Conservation (phyloP, 202 grass and related monocot species). For the Saccharum hybrid region DNA sequence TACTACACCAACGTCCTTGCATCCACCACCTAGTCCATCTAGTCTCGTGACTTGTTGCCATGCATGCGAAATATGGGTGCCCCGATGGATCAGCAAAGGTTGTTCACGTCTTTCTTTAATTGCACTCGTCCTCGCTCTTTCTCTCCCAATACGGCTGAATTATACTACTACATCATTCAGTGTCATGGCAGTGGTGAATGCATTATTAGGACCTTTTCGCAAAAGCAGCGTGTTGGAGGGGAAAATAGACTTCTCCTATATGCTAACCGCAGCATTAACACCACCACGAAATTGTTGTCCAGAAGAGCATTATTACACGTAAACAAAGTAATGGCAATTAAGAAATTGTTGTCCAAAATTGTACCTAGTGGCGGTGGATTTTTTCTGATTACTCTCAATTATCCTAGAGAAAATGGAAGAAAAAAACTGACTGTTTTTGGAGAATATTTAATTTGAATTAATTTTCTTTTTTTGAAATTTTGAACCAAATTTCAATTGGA, state of each 20-base stretch:
- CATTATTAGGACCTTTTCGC: slow-evolving; percentile 4
- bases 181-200: neutral
- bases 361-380: no score
- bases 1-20: neutral
- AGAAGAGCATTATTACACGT: neutral
- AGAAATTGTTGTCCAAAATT: neutral
- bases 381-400: no score
- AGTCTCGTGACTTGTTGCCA: neutral
- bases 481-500: no score
- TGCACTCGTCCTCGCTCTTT: neutral
- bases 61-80: neutral
- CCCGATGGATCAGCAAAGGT: slow-evolving; percentile 1
- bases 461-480: no score
- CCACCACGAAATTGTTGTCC: slow-evolving; percentile 31
- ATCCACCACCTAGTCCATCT: neutral
- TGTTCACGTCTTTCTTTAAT: slow-evolving; percentile 47
- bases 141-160: slow-evolving; percentile 24
- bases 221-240: neutral
- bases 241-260: slow-evolving; percentile 10
- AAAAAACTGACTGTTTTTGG: no score
- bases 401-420: no score
- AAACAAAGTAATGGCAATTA: neutral
- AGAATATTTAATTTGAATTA: no score
- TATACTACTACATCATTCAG: neutral
- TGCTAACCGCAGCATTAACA: slow-evolving; percentile 31